phyloP scores from a whole-genome alignment of 2,329 filamentous ascomycete genomes.

The Juglanconis juglandina region DNA sequence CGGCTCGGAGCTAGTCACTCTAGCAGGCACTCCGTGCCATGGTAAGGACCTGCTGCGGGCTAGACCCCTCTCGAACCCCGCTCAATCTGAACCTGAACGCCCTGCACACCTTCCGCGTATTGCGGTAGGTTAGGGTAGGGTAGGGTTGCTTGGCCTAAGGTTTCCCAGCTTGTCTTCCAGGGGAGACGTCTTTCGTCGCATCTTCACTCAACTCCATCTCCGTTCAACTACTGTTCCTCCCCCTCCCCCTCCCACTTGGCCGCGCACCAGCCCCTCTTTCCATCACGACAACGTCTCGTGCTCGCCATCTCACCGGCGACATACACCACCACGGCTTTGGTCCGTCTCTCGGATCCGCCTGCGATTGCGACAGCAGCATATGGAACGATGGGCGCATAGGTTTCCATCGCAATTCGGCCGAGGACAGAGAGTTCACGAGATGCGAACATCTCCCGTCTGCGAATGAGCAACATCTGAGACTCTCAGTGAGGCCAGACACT shows the following conservation, averaged over 20 bases:
- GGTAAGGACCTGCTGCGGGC: no score
- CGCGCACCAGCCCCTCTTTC: constrained; percentile 3
- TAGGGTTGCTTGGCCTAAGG: not conserved
- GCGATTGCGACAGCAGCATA: not conserved
- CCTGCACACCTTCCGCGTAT: no score
- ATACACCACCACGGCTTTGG: not conserved
- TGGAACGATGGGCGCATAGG: constrained; percentile 18
- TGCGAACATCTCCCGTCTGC: constrained; percentile 2
- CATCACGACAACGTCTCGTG: not conserved
- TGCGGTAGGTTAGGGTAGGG: no score
- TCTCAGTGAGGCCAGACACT: not conserved
- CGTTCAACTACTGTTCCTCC: not conserved
- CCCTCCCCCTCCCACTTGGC: constrained; percentile 3
- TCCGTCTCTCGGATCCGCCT: not conserved
- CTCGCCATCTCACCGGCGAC: constrained; percentile 3
- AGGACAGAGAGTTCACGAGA: constrained; percentile 11
- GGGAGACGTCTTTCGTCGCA: not conserved
- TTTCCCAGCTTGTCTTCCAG: constrained; percentile 9
- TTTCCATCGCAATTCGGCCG: constrained; percentile 9
- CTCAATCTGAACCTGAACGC: no score
- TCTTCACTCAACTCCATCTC: constrained; percentile 2
- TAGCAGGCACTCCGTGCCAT: no score
- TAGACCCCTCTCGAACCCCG: no score
- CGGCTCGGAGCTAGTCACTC: no score
- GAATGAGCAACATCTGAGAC: constrained; percentile 5